These are phyloP conservation scores for Tricholoma matsutake DNA, from an alignment of 768 basidiomycete genomes.

Conservation along the genomic window DNA sequence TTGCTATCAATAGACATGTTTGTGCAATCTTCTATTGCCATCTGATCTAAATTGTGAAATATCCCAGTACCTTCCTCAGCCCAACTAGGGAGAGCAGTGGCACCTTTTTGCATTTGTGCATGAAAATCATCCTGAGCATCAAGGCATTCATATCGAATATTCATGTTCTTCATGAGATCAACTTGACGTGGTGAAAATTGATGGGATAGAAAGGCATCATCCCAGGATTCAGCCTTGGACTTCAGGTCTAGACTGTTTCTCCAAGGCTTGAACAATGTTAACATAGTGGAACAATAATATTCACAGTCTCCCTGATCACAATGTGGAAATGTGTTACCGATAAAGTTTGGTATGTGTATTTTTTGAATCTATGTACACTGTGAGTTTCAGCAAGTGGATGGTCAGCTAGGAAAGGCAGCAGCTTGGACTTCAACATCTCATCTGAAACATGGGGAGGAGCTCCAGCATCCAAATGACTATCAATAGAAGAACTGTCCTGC, in stretches of 20 bases:
- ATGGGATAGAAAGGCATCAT: slow-evolving; percentile 14
- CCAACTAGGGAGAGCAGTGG: slow-evolving; percentile 8
- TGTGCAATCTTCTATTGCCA: too few relatives aligned
- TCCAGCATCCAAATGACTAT: not conserved
- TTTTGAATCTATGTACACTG: not conserved
- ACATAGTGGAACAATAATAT: too few relatives aligned
- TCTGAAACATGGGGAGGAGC: not conserved
- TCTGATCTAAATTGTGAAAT: too few relatives aligned
- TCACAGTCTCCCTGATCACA: too few relatives aligned
- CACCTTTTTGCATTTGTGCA: too few relatives aligned
- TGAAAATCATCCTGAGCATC: slow-evolving; percentile 21
- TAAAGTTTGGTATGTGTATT: slow-evolving; percentile 1
- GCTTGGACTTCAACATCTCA: not conserved
- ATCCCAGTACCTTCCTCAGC: too few relatives aligned
- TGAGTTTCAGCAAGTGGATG: slow-evolving; percentile 1
- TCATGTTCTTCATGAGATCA: slow-evolving; percentile 24
- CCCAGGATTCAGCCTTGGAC: slow-evolving; percentile 6
- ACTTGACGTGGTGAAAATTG: slow-evolving; percentile 10
- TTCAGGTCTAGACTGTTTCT: too few relatives aligned
- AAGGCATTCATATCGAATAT: slow-evolving; percentile 26
- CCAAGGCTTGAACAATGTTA: too few relatives aligned
- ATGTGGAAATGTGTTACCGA: not conserved
- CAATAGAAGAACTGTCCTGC: not conserved
- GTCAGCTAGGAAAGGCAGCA: not conserved
- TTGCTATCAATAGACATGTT: too few relatives aligned